A percentile compares a stretch with the other conserved stretches of the same genome.
These are phyloP conservation scores for Talaromyces sp. DNA, from an alignment of 2,329 filamentous ascomycete genomes.

Conservation along the genomic window DNA sequence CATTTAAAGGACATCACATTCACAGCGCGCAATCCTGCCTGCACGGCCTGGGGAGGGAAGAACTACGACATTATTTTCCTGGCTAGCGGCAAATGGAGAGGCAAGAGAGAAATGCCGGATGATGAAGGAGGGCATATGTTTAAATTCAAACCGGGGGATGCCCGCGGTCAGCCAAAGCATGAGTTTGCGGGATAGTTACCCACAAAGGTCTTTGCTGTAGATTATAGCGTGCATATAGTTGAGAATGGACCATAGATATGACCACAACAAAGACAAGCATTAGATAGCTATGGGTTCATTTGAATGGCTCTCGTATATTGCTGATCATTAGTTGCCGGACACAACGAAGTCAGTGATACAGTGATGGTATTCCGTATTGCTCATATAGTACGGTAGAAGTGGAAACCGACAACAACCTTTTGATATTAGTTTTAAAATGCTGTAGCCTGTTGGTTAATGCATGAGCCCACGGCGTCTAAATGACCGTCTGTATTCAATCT, in stretches of 20 bases:
- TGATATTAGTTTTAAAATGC: not conserved
- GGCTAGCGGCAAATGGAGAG: constrained; percentile 23
- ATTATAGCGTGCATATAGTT: not conserved
- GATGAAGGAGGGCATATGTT: constrained; percentile 36
- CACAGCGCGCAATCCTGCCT: constrained; percentile 27
- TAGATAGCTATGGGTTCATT: too few species aligned
- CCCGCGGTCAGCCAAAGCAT: constrained; percentile 25
- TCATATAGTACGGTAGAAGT: not conserved
- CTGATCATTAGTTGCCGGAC: too few species aligned
- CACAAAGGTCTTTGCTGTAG: not conserved
- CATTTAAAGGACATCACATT: constrained; percentile 30
- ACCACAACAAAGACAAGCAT: not conserved
- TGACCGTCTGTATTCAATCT: too few species aligned
- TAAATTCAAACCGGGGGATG: constrained; percentile 19
- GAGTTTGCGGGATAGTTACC: constrained; percentile 24
- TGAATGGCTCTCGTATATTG: not conserved
- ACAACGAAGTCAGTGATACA: not conserved
- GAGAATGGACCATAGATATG: not conserved
- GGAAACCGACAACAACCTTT: not conserved
- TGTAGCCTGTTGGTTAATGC: not conserved
- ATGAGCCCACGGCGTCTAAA: not conserved
- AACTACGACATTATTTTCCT: constrained; percentile 29
- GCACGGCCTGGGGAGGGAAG: constrained; percentile 33
- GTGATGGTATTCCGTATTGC: not conserved
- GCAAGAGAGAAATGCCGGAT: constrained; percentile 13